Evolutionary conservation across 2,329 filamentous ascomycete genomes (phyloP), one percentile per base, ranked within the genome.

Genomic region (Myrmaecium sp.): DNA sequence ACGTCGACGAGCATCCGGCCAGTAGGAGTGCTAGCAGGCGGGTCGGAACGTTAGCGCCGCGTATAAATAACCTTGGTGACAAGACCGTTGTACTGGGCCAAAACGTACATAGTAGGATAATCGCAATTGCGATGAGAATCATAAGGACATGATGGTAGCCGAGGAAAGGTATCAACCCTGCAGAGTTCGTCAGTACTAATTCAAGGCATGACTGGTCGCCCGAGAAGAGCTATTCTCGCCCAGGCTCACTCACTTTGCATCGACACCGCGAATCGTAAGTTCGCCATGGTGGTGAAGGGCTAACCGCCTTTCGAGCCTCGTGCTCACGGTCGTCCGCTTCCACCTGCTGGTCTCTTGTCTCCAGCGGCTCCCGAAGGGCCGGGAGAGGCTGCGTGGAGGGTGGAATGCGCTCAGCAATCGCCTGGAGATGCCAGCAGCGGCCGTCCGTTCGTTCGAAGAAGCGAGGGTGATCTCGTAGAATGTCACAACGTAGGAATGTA

Each of bases 1-100:
- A 94, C 21, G 86, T 93, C 6, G 86, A 95, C 4, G 89, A 95
- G 57, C 89, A 98, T 43, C 89, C 89, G 45, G 89, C 86, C 39
- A 98, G 64, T 43, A 98, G 60, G 36, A 98, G 69, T 42, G 89
- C 84, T 94, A 43, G 33, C 29, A 21, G 30, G 29, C 18, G 17
- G 28, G 35, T 37, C 29, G 39, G 36, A n/a, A n/a, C n/a, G n/a
- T n/a, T n/a, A n/a, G n/a, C n/a, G n/a, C n/a, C n/a, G n/a, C n/a
- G n/a, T n/a, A n/a, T n/a, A n/a, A n/a, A n/a, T n/a, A n/a, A n/a
- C n/a, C n/a, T n/a, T n/a, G n/a, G n/a, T n/a, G n/a, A n/a, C n/a
- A n/a, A n/a, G n/a, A n/a, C n/a, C n/a, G n/a, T n/a, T n/a, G n/a
- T n/a, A n/a, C n/a, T n/a, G 14, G 13, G 17, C 30, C 15, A 23